Conservation (phyloP, 1,284 basidiomycete species). For the Somion occarium region DNA sequence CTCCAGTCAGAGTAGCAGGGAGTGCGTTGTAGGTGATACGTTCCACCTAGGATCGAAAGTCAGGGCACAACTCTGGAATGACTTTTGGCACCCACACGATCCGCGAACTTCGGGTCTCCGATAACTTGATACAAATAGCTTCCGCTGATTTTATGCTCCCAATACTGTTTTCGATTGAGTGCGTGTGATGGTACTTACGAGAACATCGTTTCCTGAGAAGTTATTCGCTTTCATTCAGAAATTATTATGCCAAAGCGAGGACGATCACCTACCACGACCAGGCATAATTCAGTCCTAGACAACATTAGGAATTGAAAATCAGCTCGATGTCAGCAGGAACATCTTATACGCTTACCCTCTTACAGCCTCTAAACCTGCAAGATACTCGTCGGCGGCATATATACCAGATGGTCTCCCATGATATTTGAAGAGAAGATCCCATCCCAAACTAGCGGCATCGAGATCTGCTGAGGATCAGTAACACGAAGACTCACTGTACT, state of each 20-base stretch:
- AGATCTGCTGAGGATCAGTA: constrained; percentile 33
- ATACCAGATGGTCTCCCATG: constrained; percentile 58
- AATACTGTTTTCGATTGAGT: not conserved
- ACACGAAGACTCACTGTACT: not conserved
- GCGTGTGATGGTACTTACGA: constrained; percentile 33
- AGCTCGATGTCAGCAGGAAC: not conserved
- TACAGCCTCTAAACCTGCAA: constrained; percentile 48
- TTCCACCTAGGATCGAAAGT: constrained; percentile 38
- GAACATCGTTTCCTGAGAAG: constrained; percentile 52
- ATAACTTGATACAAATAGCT: constrained; percentile 55
- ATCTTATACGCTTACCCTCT: constrained; percentile 37
- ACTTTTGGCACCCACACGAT: constrained; percentile 33
- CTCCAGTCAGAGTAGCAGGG: constrained; percentile 49
- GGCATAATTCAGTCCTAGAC: constrained; percentile 46
- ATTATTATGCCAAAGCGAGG: constrained; percentile 1
- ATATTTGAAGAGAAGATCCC: constrained; percentile 56
- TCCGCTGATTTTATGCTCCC: constrained; percentile 30
- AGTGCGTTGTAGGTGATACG: constrained; percentile 56
- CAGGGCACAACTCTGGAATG: not conserved
- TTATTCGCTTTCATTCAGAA: not conserved
- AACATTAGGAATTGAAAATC: not conserved
- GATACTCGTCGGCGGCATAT: constrained; percentile 54
- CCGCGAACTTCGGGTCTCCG: constrained; percentile 51
- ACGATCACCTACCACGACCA: constrained; percentile 45
- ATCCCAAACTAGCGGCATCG: constrained; percentile 46